Evolutionary conservation across 768 basidiomycete genomes (phyloP).

Genomic region (Phylloporus rhodoxanthus): DNA sequence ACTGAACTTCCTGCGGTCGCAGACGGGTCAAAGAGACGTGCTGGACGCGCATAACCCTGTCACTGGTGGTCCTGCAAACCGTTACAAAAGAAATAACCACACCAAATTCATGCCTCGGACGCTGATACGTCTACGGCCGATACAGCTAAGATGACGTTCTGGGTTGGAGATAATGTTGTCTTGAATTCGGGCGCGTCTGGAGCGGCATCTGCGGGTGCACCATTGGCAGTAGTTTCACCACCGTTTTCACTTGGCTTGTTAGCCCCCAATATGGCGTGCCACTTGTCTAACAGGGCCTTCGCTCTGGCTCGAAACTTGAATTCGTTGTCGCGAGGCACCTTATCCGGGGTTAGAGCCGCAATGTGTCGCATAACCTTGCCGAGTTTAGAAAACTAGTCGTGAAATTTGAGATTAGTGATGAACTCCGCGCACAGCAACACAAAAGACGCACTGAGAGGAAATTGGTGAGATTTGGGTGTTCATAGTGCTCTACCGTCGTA

Average conservation of each 20-base stretch:
- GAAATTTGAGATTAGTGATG: slow-evolving; percentile 7
- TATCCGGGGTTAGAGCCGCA: slow-evolving; percentile 36
- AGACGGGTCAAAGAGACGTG: slow-evolving; percentile 57
- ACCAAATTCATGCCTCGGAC: slow-evolving; percentile 33
- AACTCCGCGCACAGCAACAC: slow-evolving; percentile 4
- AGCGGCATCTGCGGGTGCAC: slow-evolving; percentile 18
- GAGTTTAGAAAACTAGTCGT: slow-evolving; percentile 41
- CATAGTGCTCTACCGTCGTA: slow-evolving; percentile 68
- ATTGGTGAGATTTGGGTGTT: slow-evolving; percentile 64
- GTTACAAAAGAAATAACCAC: slow-evolving; percentile 8
- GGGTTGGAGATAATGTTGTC: slow-evolving; percentile 17
- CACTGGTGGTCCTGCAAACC: slow-evolving; percentile 39
- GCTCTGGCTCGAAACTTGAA: slow-evolving; percentile 49
- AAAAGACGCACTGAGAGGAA: slow-evolving; percentile 51
- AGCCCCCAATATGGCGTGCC: slow-evolving; percentile 36
- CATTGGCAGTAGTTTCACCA: slow-evolving; percentile 25
- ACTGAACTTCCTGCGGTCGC: slow-evolving; percentile 38
- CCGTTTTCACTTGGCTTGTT: slow-evolving; percentile 30
- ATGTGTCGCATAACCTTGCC: slow-evolving; percentile 62
- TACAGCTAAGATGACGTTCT: slow-evolving; percentile 27
- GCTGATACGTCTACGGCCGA: slow-evolving; percentile 37
- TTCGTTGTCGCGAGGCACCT: slow-evolving; percentile 47
- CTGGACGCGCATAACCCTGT: slow-evolving; percentile 75
- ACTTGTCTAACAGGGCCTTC: slow-evolving; percentile 41
- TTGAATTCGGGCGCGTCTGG: slow-evolving; percentile 20